Evolutionary conservation across 352 stramenopile species (phyloP).

Genomic region (Globisporangium perplexum): DNA sequence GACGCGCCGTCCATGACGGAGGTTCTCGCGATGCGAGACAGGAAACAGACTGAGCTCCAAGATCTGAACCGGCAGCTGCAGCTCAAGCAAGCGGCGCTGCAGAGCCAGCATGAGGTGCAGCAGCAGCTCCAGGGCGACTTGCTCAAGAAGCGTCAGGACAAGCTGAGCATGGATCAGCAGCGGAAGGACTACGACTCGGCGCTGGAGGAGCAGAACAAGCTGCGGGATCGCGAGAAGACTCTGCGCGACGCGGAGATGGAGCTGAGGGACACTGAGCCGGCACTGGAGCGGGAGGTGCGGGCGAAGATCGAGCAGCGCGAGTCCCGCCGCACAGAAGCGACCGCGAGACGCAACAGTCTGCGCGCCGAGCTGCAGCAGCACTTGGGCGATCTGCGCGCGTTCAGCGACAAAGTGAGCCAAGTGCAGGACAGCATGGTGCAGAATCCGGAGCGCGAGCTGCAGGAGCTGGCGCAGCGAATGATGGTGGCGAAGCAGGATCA

Average conservation of each 20-base stretch:
- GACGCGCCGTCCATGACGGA: conserved; percentile 29
- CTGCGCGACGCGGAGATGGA: conserved; percentile 40
- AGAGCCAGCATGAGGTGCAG: conserved; percentile 37
- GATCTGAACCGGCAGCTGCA: conserved; percentile 47
- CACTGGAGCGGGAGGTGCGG: conserved; percentile 34
- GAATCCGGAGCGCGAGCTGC: conserved; percentile 37
- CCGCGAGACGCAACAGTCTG: conserved; percentile 22
- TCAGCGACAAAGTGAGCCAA: conserved; percentile 36
- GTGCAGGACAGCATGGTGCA: conserved; percentile 31
- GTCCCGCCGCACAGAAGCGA: conserved; percentile 19
- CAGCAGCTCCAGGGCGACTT: conserved; percentile 64
- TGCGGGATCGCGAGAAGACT: conserved; percentile 51
- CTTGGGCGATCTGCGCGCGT: conserved; percentile 33
- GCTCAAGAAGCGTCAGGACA: conserved; percentile 51
- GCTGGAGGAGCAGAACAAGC: conserved; percentile 36
- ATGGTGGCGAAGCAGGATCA: conserved; percentile 39
- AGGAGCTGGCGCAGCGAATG: conserved; percentile 33
- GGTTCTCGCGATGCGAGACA: conserved; percentile 36
- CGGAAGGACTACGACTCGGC: conserved; percentile 50
- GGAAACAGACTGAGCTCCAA: conserved; percentile 41
- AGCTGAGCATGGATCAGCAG: conserved; percentile 38
- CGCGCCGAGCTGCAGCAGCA: conserved; percentile 32
- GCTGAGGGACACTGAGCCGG: conserved; percentile 30
- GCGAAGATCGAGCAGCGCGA: conserved; percentile 39
- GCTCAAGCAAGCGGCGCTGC: conserved; percentile 44